Evolutionary conservation across 257 asterid species (phyloP).

Genomic region (Capsicum rhomboideum): DNA sequence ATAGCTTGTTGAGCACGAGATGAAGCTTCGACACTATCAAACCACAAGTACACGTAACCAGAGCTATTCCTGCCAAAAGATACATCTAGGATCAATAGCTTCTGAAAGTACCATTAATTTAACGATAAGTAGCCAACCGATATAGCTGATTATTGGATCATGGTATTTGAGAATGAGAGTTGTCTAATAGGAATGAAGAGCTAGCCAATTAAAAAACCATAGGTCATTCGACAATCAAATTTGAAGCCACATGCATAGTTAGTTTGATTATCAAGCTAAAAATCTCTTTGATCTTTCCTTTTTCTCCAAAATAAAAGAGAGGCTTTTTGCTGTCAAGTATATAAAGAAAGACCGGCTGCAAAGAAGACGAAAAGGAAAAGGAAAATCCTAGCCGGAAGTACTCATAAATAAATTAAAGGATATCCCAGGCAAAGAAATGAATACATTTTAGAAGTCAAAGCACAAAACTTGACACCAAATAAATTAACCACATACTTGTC

Average conservation of each 20-base stretch:
- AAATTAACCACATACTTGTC: slow-evolving; percentile 59
- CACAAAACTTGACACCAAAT: not conserved
- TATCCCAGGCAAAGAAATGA: not conserved
- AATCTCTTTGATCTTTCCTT: not conserved
- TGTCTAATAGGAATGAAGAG: not conserved
- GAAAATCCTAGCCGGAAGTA: no score
- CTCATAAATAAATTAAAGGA: no score
- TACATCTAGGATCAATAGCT: not conserved
- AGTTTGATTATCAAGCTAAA: not conserved
- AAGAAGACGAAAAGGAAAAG: not conserved
- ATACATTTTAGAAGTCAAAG: not conserved
- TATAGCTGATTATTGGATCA: not conserved
- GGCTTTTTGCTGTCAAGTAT: not conserved
- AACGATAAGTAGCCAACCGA: not conserved
- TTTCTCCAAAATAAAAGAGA: not conserved
- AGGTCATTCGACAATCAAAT: not conserved
- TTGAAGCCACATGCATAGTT: not conserved
- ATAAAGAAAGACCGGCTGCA: not conserved
- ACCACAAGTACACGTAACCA: slow-evolving; percentile 84
- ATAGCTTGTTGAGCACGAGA: slow-evolving; percentile 87
- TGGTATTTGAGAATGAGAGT: not conserved
- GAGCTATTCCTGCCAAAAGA: slow-evolving; percentile 59
- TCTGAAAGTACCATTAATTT: not conserved
- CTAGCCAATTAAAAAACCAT: not conserved
- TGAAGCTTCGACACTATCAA: slow-evolving; percentile 70